Evolutionary conservation across 139 green algal species (phyloP).

Genomic region (Volvox africanus): DNA sequence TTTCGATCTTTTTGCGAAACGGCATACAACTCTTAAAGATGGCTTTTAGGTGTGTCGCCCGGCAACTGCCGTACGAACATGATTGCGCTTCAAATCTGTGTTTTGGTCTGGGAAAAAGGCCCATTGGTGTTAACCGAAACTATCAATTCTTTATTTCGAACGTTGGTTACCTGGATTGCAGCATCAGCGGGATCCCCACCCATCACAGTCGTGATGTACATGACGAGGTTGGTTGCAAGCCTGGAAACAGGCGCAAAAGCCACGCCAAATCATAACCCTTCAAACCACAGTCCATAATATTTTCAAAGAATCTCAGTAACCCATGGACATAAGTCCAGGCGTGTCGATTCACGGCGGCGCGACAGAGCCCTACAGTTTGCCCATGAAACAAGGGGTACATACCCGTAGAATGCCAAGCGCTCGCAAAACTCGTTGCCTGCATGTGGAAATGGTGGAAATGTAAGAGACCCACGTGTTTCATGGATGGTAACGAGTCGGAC

Average conservation of each 20-base stretch:
- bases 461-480: background rate
- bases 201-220: constrained; percentile 90
- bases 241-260: constrained; percentile 40
- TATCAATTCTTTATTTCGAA: no score
- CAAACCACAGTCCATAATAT: background rate
- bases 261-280: background rate
- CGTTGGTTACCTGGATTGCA: constrained; percentile 66
- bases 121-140: no score
- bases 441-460: background rate
- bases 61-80: no score
- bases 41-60: no score
- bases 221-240: constrained; percentile 93
- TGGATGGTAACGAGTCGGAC: background rate
- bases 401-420: constrained; percentile 91
- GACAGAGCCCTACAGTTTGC: background rate
- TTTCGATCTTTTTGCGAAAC: no score
- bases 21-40: no score
- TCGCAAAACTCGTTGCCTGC: constrained; percentile 95
- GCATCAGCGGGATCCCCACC: constrained; percentile 80
- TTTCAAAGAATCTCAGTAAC: background rate
- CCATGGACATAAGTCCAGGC: background rate
- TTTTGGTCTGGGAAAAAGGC: no score
- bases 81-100: no score
- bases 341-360: constrained; percentile 10
- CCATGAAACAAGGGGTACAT: background rate